Conservation (phyloP, 2,329 filamentous ascomycete genomes). For the Pestalotiopsis sp. region DNA sequence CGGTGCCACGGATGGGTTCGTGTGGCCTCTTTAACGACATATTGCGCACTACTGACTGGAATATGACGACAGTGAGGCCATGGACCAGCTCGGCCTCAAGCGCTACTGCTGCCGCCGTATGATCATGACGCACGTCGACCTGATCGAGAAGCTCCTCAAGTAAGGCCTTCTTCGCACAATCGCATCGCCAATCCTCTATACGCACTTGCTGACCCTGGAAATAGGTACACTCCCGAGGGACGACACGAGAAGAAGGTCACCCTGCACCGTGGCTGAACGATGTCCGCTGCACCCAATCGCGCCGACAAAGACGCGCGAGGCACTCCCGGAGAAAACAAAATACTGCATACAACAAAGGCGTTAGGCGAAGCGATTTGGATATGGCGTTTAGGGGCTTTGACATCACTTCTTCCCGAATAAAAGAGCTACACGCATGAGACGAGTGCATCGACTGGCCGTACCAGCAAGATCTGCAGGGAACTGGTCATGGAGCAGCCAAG, state of each 20-base stretch:
- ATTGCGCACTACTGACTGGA: constrained; percentile 25
- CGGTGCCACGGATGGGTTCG: constrained; percentile 73
- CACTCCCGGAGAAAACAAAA: background rate
- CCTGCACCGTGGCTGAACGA: constrained; percentile 30
- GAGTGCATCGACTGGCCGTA: background rate
- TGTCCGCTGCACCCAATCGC: background rate
- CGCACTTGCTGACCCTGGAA: constrained; percentile 19
- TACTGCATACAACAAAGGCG: constrained; percentile 32
- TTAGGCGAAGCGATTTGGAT: constrained; percentile 27
- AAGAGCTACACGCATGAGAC: background rate
- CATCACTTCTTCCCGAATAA: background rate
- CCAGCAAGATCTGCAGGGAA: background rate
- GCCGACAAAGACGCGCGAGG: background rate
- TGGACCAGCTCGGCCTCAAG: constrained; percentile 91
- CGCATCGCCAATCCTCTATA: background rate
- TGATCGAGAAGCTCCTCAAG: constrained; percentile 98
- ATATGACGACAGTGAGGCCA: constrained; percentile 71
- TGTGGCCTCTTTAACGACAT: constrained; percentile 20
- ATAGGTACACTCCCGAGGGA: constrained; percentile 65
- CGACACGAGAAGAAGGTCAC: constrained; percentile 64
- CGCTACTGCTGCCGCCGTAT: constrained; percentile 98
- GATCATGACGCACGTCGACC: constrained; percentile 99
- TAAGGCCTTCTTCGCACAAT: constrained; percentile 46
- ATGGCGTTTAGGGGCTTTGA: background rate
- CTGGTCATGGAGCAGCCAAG: background rate